Evolutionary conservation across 176 grass and related monocot genomes (phyloP), one percentile per base, ranked within the genome.

Genomic region (Tillandsia fasciculata): DNA sequence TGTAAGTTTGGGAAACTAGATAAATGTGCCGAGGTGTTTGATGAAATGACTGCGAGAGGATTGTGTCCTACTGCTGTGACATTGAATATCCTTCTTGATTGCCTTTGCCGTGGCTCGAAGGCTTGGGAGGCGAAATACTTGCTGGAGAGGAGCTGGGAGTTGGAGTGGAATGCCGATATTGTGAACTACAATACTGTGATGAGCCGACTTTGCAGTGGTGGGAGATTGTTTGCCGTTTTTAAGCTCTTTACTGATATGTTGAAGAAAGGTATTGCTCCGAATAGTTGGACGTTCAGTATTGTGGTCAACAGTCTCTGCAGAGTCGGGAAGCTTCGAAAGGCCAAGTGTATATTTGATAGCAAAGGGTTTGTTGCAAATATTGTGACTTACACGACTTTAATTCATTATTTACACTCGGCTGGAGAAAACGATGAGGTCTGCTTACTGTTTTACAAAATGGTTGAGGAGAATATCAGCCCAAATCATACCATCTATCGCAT

Each of bases 181-280:
- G 79, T 89, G 65, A 96, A 96, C 53, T 96, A 89, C 75, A 96
- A 96, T 75, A 96, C 92, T 1, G 88, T 96, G 69, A 96, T 96
- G 88, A 80, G 76, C 79, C 73, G 81, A 83, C 85, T 91, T 63
- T 89, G 85, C 20, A 76, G 91, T 72, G 83, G 68, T 56, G 26
- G 73, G 74, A 80, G 49, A 79, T 89, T 80, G 85, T 68, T 84
- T 47, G 48, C 69, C 70, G 92, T 85, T 57, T 50, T 91, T 50
- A 96, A 96, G 69, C 78, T 96, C 27, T 89, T 91, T 13, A 15
- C 72, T 3, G 83, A 91, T 64, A 96, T 96, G 88, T 29, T 64
- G 13, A 89, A 96, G 72, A 96, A 89, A 65, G 86, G 88, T 47
- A 80, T 96, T 29, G 20, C 71, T 74, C 81, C 86, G 74, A 84